A percentile compares a stretch with the other conserved stretches of the same genome.
These are phyloP conservation scores for Solanum arcanum DNA, from an alignment of 257 asterid species.

Conservation along the genomic window DNA sequence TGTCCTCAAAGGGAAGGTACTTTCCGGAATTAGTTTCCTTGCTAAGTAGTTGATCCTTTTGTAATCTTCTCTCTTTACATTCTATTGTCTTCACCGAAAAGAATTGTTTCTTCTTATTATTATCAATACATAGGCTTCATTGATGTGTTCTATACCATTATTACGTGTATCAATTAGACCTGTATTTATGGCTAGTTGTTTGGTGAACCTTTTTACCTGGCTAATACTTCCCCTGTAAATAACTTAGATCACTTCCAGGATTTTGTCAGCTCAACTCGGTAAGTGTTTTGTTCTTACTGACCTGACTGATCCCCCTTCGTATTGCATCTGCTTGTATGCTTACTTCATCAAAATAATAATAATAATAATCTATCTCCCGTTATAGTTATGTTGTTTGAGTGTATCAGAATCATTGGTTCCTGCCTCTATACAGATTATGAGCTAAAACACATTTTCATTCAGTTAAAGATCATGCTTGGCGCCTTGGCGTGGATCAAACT, in stretches of 20 bases:
- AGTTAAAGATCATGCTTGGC: not conserved
- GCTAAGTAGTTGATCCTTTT: not conserved
- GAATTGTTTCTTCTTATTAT: not conserved
- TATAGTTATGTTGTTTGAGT: not conserved
- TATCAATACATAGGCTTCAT: not conserved
- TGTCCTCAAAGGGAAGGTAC: constrained; percentile 59
- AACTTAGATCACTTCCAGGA: not conserved
- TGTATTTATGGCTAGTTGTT: not conserved
- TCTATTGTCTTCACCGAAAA: not conserved
- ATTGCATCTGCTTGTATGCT: not conserved
- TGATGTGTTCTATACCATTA: not conserved
- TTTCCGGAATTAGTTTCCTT: not conserved
- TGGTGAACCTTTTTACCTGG: not conserved
- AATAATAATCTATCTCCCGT: not conserved
- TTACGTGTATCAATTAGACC: not conserved
- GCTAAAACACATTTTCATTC: not conserved
- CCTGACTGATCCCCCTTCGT: not conserved
- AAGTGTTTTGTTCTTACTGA: not conserved
- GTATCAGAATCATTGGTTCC: not conserved
- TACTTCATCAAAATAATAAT: not conserved
- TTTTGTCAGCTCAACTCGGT: not conserved
- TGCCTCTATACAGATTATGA: not conserved
- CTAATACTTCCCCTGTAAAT: not conserved
- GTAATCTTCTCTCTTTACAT: not conserved
- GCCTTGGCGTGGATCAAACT: not conserved